Evolutionary conservation across 2,329 filamentous ascomycete genomes (phyloP).

Genomic region (Aspergillus alliaceus): DNA sequence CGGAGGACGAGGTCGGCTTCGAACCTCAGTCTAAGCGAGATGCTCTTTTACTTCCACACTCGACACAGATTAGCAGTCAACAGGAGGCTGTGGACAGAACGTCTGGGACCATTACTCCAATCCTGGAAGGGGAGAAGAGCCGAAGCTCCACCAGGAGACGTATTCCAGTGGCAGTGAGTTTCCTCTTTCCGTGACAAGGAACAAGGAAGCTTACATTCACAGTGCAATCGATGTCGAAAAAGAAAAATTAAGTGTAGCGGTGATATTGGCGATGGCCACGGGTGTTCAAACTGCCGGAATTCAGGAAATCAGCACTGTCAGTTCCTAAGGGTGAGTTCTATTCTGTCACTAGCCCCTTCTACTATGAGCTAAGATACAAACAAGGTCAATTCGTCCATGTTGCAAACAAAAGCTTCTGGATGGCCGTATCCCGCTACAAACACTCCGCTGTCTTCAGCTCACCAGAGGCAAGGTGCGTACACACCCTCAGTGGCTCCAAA

Average conservation of each 20-base stretch:
- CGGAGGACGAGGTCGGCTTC: conserved; percentile 23
- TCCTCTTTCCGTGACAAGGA: neutral
- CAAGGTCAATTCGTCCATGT: conserved; percentile 36
- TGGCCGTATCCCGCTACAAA: conserved; percentile 31
- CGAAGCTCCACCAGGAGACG: conserved; percentile 47
- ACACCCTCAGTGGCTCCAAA: conserved; percentile 13
- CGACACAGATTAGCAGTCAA: conserved; percentile 24
- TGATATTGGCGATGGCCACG: conserved; percentile 70
- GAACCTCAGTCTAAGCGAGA: conserved; percentile 24
- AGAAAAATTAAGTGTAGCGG: conserved; percentile 95
- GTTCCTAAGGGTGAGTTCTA: conserved; percentile 69
- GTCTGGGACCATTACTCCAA: conserved; percentile 20
- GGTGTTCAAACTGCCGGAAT: conserved; percentile 80
- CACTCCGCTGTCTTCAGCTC: conserved; percentile 16
- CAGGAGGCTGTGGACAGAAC: conserved; percentile 25
- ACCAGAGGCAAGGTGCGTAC: conserved; percentile 22
- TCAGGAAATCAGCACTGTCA: conserved; percentile 67
- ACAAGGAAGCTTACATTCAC: conserved; percentile 9
- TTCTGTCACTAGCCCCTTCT: neutral
- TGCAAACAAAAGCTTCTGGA: conserved; percentile 24
- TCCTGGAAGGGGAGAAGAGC: conserved; percentile 37
- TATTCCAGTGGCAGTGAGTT: conserved; percentile 53
- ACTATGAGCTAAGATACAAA: conserved; percentile 1
- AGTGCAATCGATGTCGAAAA: conserved; percentile 89
- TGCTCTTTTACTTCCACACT: conserved; percentile 24